These are phyloP conservation scores for Exophiala sp. DNA, from an alignment of 2,329 filamentous ascomycete species.

Conservation along the genomic window DNA sequence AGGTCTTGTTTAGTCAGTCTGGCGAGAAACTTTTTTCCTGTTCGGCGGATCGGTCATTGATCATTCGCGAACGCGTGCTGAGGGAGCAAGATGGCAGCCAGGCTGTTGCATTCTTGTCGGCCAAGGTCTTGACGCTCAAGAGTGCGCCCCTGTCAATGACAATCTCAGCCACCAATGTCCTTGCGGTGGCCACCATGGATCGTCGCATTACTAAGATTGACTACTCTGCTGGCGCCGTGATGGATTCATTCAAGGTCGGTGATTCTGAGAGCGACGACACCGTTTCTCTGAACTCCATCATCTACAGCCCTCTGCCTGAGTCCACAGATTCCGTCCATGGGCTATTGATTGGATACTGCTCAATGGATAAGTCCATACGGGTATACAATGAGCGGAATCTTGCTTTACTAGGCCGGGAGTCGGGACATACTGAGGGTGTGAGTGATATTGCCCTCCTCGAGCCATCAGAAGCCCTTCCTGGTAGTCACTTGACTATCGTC, in stretches of 20 bases:
- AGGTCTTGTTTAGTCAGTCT: constrained; percentile 68
- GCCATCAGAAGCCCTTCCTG: constrained; percentile 45
- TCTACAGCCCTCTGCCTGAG: constrained; percentile 48
- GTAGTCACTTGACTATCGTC: constrained; percentile 48
- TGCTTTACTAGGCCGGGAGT: constrained; percentile 75
- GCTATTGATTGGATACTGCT: constrained; percentile 79
- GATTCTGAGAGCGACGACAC: constrained; percentile 76
- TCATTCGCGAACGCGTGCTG: constrained; percentile 70
- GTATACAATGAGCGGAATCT: constrained; percentile 78
- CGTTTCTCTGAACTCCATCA: constrained; percentile 74
- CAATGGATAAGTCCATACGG: constrained; percentile 90
- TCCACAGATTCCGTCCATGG: constrained; percentile 39
- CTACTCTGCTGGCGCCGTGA: constrained; percentile 61
- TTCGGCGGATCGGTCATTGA: constrained; percentile 79
- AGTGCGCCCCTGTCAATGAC: constrained; percentile 81
- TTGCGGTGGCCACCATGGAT: constrained; percentile 58
- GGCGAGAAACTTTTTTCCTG: constrained; percentile 70
- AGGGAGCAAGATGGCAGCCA: constrained; percentile 49
- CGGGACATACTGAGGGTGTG: constrained; percentile 91
- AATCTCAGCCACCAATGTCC: constrained; percentile 55
- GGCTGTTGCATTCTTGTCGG: constrained; percentile 68
- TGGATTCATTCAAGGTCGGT: constrained; percentile 71
- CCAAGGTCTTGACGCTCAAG: constrained; percentile 73
- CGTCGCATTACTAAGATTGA: constrained; percentile 55
- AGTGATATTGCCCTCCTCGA: constrained; percentile 73